Base-by-base conservation (phyloP, 768 basidiomycete species). In the Pholiota molesta region DNA sequence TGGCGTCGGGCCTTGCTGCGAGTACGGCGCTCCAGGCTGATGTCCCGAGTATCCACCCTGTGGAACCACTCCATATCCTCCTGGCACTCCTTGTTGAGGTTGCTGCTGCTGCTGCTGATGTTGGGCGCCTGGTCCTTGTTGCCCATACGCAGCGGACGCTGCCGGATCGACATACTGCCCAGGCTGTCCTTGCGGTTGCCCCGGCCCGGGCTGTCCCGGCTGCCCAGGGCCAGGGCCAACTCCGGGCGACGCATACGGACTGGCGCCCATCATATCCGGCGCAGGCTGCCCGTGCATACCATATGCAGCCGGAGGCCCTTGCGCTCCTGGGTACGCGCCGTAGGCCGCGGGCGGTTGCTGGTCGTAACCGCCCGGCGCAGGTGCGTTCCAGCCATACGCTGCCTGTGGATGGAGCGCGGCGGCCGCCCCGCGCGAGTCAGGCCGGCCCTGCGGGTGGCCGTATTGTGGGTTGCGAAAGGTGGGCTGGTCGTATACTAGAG, bases 401-500 rank as follows among this genome's bases (percentile, higher is more conserved):
- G 33, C 59, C 54, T 37, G 65, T 56, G 68, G 72, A 23, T 70
- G 70, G 17, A 37, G 35, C 11, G 76, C 73, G 13, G 76, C 71
- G 31, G 75, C 78, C 16, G 74, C 45, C 28, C 57, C 64, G 8
- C 69, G 61, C 10, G 73, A 66, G 55, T 71, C 71, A 21, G 72
- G 68, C 14, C 69, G 52, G 17, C 39, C 62, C 57, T 70, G 69
- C 13, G 65, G 63, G 16, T 59, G 66, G 4, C 26, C 61, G 44
- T 63, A 66, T 47, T 55, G 67, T 3, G 74, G 59, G 26, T 66
- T 59, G 13, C 69, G 73, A 62, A 72, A 73, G 28, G 61, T 60
- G 37, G 67, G 68, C 59, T 79, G 78, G 23, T 90, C 87, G 69
- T 90, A 89, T 37, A 84, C 86, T 88, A 44, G 3, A 53, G 16